Evolutionary conservation across 352 stramenopile genomes (phyloP).

Genomic region (Phytopythium litorale): DNA sequence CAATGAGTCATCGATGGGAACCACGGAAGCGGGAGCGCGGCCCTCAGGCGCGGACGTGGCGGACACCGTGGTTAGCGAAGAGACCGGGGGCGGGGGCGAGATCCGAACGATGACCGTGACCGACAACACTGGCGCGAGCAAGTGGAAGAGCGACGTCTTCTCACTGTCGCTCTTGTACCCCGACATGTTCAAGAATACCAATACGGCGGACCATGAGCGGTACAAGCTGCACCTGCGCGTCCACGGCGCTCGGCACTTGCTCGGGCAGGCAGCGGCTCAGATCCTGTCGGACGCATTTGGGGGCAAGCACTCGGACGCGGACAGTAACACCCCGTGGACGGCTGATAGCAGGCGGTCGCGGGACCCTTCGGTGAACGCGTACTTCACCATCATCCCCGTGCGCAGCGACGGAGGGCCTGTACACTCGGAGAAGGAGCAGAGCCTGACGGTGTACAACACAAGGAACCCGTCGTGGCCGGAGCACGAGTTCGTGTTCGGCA

Average conservation of each 20-base stretch:
- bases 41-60: not conserved
- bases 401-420: conserved; percentile 33
- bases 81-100: conserved; percentile 19
- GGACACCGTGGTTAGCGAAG: not conserved
- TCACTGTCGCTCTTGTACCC: conserved; percentile 59
- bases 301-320: not conserved
- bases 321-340: not conserved
- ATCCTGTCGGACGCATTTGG: conserved; percentile 3
- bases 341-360: conserved; percentile 9
- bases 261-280: conserved; percentile 13
- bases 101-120: conserved; percentile 37
- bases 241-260: conserved; percentile 33
- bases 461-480: conserved; percentile 55
- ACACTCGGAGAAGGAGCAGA: conserved; percentile 45
- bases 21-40: not conserved
- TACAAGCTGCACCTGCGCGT: conserved; percentile 49
- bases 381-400: conserved; percentile 68
- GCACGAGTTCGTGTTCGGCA: conserved; percentile 64
- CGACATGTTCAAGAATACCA: conserved; percentile 48
- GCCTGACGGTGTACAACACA: conserved; percentile 63
- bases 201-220: conserved; percentile 17
- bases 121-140: conserved; percentile 17
- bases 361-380: conserved; percentile 36
- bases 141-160: conserved; percentile 65
- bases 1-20: conserved; percentile 8